phyloP scores from a whole-genome alignment of 2,329 filamentous ascomycete species.

The Alternaria novae-zelandiae region DNA sequence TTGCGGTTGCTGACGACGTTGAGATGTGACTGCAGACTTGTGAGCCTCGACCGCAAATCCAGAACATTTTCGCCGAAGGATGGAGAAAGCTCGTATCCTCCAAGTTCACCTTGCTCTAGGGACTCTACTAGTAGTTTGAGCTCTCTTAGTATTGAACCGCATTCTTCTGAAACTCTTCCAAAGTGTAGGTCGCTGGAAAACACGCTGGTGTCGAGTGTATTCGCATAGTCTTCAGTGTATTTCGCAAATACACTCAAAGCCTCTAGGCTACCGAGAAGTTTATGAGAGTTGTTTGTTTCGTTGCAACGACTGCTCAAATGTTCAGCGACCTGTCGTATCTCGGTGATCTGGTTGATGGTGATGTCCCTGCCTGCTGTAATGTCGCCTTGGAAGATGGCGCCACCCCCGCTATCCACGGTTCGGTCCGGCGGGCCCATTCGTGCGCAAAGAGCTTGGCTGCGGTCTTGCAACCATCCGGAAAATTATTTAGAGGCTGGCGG shows the following conservation, averaged over 20 bases:
- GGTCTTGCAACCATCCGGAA: not conserved
- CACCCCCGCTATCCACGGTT: not conserved
- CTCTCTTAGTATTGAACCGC: not conserved
- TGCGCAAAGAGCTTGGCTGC: not conserved
- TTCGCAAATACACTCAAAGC: not conserved
- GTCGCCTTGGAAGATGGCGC: not conserved
- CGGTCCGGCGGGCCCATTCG: not conserved
- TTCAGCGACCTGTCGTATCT: not conserved
- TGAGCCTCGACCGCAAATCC: not conserved
- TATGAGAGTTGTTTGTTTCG: not conserved
- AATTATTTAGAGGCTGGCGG: not conserved
- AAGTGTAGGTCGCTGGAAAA: not conserved
- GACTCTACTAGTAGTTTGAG: not conserved
- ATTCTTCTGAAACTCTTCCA: not conserved
- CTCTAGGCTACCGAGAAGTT: not conserved
- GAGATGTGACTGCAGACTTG: not conserved
- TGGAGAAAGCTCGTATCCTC: not conserved
- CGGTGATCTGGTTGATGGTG: not conserved
- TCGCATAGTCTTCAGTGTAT: not conserved
- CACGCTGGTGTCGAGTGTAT: not conserved
- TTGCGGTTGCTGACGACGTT: not conserved
- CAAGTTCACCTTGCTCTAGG: not conserved
- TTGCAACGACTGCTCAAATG: not conserved
- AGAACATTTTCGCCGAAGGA: not conserved
- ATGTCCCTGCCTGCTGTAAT: not conserved